Base-by-base conservation (phyloP, 1,139 yeast genomes). In the Geotrichum phurueaensis region DNA sequence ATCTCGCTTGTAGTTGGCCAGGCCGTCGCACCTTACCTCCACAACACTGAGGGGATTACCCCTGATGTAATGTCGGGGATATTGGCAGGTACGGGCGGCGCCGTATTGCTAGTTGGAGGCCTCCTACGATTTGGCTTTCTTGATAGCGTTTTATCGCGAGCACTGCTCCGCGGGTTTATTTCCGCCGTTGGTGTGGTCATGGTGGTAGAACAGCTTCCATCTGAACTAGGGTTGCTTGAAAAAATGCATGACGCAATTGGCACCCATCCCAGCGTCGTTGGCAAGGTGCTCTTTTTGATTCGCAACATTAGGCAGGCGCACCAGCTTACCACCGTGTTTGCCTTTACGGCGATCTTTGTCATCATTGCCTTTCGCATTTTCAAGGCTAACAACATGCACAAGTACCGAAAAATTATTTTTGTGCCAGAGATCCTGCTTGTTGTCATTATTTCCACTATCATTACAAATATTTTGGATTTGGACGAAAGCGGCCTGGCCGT, bases 151-250 rank as follows among this genome's bases (percentile, higher is more conserved):
- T 78, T 94, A 60, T 86, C 95, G 62, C 87, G 90, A 12, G 86
- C 96, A 0, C 77, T 94, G 49, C 77, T 94, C 36, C 81, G 95
- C 66, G 98, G 98, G 0, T 94, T 94, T 71, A 89, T 94, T 51
- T 83, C 94, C 54, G 96, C 96, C 0, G 96, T 94, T n/a, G 98
- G 97, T 13, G 71, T 89, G 20, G 92, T 92, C 10, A 92, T 94
- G 94, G 79, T 90, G 22, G 81, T 90, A 56, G 91, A 89, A 69
- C 87, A 97, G 2, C 69, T 82, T 25, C 83, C 91, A 20, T 82
- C 86, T 5, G 88, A 87, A 71, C 73, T 92, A 53, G 96, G 96
- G 0, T 75, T 94, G 49, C 73, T 73, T 22, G 70, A 73, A 5
- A 62, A 76, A 6, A 79, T 64, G 74, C 76, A 59, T 70, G 74